These are phyloP conservation scores for Paradendryphiella salina DNA, from an alignment of 2,329 filamentous ascomycete species.

Conservation along the genomic window DNA sequence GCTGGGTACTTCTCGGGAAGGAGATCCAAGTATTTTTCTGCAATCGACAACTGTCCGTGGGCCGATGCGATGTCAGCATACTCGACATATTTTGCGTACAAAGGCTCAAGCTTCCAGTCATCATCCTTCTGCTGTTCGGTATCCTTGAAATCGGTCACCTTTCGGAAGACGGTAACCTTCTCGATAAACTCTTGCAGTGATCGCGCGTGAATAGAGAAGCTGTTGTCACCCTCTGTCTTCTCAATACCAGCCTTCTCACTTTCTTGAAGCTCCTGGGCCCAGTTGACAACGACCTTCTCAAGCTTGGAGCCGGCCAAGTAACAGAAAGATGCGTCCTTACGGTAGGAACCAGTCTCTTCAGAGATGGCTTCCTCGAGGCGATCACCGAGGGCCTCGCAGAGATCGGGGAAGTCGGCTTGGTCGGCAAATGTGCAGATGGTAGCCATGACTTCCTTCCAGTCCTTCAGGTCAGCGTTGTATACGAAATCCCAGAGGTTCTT, in stretches of 20 bases:
- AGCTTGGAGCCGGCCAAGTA: slow-evolving; percentile 94
- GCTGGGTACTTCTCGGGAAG: slow-evolving; percentile 81
- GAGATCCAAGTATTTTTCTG: slow-evolving; percentile 88
- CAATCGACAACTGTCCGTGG: slow-evolving; percentile 82
- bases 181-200: slow-evolving; percentile 93
- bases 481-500: slow-evolving; percentile 99
- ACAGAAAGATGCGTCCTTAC: slow-evolving; percentile 94
- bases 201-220: slow-evolving; percentile 88
- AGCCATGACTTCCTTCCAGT: slow-evolving; percentile 98
- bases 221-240: slow-evolving; percentile 70
- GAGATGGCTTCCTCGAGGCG: slow-evolving; percentile 73
- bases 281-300: slow-evolving; percentile 94
- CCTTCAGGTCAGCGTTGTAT: slow-evolving; percentile 86
- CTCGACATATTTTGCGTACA: slow-evolving; percentile 96
- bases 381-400: slow-evolving; percentile 94
- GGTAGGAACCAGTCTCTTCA: slow-evolving; percentile 55
- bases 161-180: slow-evolving; percentile 95
- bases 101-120: slow-evolving; percentile 83
- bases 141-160: slow-evolving; percentile 90
- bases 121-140: slow-evolving; percentile 69
- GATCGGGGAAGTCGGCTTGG: slow-evolving; percentile 85
- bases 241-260: slow-evolving; percentile 75
- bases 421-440: slow-evolving; percentile 94
- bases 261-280: slow-evolving; percentile 87
- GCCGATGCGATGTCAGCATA: slow-evolving; percentile 94